phyloP scores from a whole-genome alignment of 1,139 yeast genomes.

The Diutina neorugosa region DNA sequence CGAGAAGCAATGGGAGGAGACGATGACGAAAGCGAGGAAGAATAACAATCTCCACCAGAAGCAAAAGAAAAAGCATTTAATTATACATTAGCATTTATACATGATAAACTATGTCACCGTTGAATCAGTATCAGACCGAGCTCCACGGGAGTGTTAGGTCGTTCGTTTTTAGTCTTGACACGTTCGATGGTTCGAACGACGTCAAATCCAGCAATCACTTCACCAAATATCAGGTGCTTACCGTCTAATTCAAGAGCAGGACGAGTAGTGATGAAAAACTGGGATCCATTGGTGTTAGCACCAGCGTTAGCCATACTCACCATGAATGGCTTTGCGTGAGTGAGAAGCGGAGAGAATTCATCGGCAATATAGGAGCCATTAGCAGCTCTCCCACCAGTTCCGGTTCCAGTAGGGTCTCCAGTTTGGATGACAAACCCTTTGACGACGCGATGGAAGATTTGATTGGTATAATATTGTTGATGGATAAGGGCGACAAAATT shows the following conservation, averaged over 20 bases:
- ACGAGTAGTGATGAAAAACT: conserved; percentile 25
- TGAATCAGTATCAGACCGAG: background rate
- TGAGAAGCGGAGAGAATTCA: background rate
- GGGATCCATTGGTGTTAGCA: conserved; percentile 29
- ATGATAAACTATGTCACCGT: background rate
- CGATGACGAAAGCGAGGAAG: conserved; percentile 1
- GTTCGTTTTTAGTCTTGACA: background rate
- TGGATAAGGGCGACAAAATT: conserved; percentile 27
- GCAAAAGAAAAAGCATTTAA: too few relatives aligned
- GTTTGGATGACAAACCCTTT: conserved; percentile 1
- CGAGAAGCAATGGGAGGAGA: background rate
- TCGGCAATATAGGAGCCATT: background rate
- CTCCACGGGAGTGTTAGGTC: background rate
- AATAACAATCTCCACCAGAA: background rate
- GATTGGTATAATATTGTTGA: conserved; percentile 26
- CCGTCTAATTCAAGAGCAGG: conserved; percentile 29
- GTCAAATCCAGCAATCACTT: conserved; percentile 27
- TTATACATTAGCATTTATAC: background rate
- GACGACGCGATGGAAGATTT: conserved; percentile 13
- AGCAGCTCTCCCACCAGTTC: background rate
- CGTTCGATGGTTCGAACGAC: conserved; percentile 4
- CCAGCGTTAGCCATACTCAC: conserved; percentile 29
- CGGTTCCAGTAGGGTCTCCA: background rate
- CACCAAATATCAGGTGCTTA: conserved; percentile 46
- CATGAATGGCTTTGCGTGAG: background rate